phyloP scores from a whole-genome alignment of 2,329 filamentous ascomycete genomes.

The Aureobasidium melanogenum region DNA sequence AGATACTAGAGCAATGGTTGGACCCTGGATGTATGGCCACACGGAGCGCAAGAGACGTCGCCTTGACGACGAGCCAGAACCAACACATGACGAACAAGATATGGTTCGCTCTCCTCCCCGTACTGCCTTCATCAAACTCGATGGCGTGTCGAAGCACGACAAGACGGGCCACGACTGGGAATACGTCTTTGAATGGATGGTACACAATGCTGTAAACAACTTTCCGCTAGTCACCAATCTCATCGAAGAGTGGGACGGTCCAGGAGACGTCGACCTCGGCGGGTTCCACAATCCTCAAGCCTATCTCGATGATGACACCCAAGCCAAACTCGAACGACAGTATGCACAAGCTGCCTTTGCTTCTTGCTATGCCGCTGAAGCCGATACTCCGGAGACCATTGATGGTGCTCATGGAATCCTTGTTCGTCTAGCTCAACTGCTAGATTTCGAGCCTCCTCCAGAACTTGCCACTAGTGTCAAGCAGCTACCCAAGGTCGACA shows the following conservation, averaged over 20 bases:
- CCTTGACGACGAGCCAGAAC: conserved; percentile 19
- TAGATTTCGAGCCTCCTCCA: conserved; percentile 52
- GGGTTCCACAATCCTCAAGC: conserved; percentile 43
- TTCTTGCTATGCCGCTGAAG: conserved; percentile 57
- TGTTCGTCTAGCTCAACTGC: conserved; percentile 48
- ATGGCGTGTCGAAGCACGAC: conserved; percentile 20
- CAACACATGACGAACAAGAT: neutral
- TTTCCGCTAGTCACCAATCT: conserved; percentile 56
- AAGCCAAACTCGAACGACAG: conserved; percentile 50
- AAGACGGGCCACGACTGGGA: conserved; percentile 57
- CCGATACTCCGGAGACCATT: conserved; percentile 50
- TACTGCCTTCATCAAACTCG: conserved; percentile 17
- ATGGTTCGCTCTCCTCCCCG: neutral
- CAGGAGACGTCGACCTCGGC: conserved; percentile 60
- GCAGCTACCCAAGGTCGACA: conserved; percentile 34
- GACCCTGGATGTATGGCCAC: conserved; percentile 64
- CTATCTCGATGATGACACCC: conserved; percentile 53
- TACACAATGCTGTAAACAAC: conserved; percentile 47
- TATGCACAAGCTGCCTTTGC: conserved; percentile 63
- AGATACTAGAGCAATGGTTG: conserved; percentile 59
- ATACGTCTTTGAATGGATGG: conserved; percentile 59
- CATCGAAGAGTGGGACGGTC: conserved; percentile 65
- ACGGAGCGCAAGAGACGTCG: conserved; percentile 48
- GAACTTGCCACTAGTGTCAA: conserved; percentile 35
- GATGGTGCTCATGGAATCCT: conserved; percentile 53